Base-by-base conservation (phyloP, 257 asterid species). In the Nicotiana obtusifolia region DNA sequence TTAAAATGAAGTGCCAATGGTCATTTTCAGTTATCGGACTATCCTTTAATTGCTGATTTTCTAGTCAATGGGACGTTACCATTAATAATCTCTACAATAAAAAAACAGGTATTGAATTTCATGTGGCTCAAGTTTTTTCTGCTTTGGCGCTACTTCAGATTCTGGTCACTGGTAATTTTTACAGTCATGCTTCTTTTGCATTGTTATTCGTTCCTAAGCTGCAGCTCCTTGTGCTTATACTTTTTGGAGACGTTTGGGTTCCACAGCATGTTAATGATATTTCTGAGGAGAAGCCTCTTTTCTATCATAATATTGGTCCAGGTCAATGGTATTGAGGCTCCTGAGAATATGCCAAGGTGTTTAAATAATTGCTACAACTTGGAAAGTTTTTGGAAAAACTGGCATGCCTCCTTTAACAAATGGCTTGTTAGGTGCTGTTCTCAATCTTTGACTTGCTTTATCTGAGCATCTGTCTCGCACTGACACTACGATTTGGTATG, bases 331-430 rank as follows among this genome's bases (percentile, higher is more conserved):
- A 90, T 92, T 88, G 97, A 90, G 84, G 90, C 92, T 83, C 98
- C 97, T 75, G 98, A 95, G 87, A 95, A 95, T 88, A 95, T 95
- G 98, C 99, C 99, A 52, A 91, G 85, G 87, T 95, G 98, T 83
- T 79, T 95, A 84, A 95, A 95, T 90, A 95, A 95, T 83, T 95
- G 98, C 89, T 86, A 95, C 91, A 95, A 86, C 88, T 88, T 95
- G 87, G 98, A 92, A 84, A 92, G 92, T 73, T 95, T 95, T 86
- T 95, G 97, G 99, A 95, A 92, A 89, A 95, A 90, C 80, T 95
- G 98, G 99, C 99, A 95, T 89, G 98, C 98, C 80, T 95, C 99
- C 20, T 95, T 89, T 88, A 95, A 95, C 94, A 94, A 90, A 85
- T 95, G 99, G 99, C 99, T 95, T 66, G 99, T 95, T 82, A 92